A percentile compares a stretch with the other conserved stretches of the same genome.
Evolutionary conservation across 2,329 filamentous ascomycete genomes (phyloP).

Genomic region (Aspergillus amoenus): DNA sequence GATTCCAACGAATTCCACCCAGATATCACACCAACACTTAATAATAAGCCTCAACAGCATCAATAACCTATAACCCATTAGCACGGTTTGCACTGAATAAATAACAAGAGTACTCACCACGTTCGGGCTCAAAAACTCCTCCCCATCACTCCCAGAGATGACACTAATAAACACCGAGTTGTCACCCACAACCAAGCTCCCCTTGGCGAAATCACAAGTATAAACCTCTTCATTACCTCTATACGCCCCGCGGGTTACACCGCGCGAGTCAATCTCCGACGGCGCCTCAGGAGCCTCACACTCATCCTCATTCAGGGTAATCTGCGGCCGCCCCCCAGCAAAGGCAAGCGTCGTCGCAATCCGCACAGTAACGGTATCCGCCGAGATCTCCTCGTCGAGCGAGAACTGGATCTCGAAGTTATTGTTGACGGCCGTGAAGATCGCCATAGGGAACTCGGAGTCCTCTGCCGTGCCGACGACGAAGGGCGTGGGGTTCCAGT

Average conservation of each 20-base stretch:
- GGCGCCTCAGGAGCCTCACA: background rate
- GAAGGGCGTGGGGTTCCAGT: slow-evolving; percentile 5
- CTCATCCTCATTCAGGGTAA: slow-evolving; percentile 1
- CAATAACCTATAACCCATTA: background rate
- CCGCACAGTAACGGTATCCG: background rate
- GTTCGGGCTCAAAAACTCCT: slow-evolving; percentile 6
- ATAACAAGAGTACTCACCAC: background rate
- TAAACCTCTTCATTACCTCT: slow-evolving; percentile 6
- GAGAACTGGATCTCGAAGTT: slow-evolving; percentile 4
- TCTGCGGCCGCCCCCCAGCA: background rate
- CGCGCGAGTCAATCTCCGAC: background rate
- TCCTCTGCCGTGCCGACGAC: background rate
- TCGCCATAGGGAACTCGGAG: background rate
- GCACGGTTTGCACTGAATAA: background rate
- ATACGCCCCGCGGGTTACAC: slow-evolving; percentile 6
- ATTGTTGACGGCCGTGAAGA: slow-evolving; percentile 2
- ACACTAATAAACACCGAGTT: slow-evolving; percentile 4
- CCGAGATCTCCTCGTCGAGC: background rate
- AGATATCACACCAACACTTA: background rate
- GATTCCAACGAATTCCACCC: too few species aligned
- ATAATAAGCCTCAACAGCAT: background rate
- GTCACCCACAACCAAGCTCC: background rate
- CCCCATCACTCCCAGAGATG: background rate
- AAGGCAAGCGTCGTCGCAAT: slow-evolving; percentile 7
- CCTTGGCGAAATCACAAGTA: background rate